phyloP scores from a whole-genome alignment of 192 early-diverging fungal genomes.

The Coemansia sp. region DNA sequence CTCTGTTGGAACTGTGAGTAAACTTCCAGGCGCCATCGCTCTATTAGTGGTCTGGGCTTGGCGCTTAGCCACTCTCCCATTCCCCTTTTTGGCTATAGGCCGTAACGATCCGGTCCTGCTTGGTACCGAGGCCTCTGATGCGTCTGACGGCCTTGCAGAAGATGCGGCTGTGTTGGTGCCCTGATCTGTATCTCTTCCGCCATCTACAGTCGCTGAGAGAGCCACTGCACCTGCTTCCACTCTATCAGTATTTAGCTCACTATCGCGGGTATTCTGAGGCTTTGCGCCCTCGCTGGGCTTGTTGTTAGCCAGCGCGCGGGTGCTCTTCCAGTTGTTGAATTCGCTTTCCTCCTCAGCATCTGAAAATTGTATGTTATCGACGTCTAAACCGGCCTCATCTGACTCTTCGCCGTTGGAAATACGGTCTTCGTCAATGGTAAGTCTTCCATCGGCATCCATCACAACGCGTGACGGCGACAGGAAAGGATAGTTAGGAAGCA shows the following conservation, averaged over 20 bases:
- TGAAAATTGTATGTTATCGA: conserved; percentile 32
- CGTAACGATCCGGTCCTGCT: background rate
- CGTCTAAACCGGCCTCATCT: background rate
- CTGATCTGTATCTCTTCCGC: background rate
- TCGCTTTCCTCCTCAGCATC: conserved; percentile 47
- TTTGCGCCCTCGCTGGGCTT: conserved; percentile 1
- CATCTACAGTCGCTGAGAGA: background rate
- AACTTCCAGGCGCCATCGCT: conserved; percentile 1
- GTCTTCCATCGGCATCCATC: conserved; percentile 22
- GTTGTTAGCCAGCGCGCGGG: conserved; percentile 13
- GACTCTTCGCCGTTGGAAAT: background rate
- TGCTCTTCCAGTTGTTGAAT: conserved; percentile 46
- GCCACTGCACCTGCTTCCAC: no score
- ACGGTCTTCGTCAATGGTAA: conserved; percentile 20
- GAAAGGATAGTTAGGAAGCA: conserved; percentile 36
- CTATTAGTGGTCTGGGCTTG: background rate
- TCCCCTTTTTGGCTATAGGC: conserved; percentile 8
- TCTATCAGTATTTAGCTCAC: background rate
- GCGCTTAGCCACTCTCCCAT: conserved; percentile 4
- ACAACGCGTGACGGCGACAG: conserved; percentile 41
- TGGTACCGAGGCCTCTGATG: background rate
- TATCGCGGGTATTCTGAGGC: background rate
- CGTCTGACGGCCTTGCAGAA: no score
- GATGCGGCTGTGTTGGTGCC: background rate
- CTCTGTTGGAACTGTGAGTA: conserved; percentile 39